phyloP scores from a whole-genome alignment of 176 grass and related monocot genomes.

The Oropetium thomaeum region DNA sequence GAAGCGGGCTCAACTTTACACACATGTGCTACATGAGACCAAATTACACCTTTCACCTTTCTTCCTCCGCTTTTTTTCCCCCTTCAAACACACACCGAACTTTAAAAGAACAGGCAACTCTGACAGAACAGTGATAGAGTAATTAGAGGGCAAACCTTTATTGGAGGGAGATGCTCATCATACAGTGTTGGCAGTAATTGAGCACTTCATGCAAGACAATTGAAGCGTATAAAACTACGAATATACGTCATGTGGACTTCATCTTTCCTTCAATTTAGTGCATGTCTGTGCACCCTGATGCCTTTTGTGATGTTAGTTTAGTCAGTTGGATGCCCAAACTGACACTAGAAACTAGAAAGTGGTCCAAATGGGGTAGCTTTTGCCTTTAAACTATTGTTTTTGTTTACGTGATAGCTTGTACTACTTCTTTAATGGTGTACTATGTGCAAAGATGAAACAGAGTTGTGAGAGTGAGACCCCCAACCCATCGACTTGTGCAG shows the following conservation, averaged over 20 bases:
- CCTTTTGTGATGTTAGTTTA: background rate
- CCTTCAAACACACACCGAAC: background rate
- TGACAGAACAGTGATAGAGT: conserved; percentile 4
- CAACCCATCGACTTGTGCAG: background rate
- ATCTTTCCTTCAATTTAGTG: background rate
- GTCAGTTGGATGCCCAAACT: background rate
- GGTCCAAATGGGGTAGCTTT: background rate
- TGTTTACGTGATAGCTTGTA: background rate
- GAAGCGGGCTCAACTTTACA: conserved; percentile 46
- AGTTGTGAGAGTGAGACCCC: background rate
- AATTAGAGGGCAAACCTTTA: background rate
- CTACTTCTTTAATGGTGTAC: conserved; percentile 20
- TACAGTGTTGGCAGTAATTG: conserved; percentile 9
- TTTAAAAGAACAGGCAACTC: conserved; percentile 19
- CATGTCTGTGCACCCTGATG: background rate
- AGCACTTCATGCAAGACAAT: conserved; percentile 17
- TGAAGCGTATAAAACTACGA: background rate
- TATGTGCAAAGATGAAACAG: conserved; percentile 1
- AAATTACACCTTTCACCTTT: conserved; percentile 41
- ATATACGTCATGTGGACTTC: background rate
- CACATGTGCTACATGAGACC: conserved; percentile 41
- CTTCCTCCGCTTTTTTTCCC: background rate
- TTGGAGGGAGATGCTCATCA: background rate
- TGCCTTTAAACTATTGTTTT: conserved; percentile 8
- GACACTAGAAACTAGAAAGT: background rate